Conservation (phyloP, 495 filamentous ascomycete species). For the Aspergillus nidulans region DNA sequence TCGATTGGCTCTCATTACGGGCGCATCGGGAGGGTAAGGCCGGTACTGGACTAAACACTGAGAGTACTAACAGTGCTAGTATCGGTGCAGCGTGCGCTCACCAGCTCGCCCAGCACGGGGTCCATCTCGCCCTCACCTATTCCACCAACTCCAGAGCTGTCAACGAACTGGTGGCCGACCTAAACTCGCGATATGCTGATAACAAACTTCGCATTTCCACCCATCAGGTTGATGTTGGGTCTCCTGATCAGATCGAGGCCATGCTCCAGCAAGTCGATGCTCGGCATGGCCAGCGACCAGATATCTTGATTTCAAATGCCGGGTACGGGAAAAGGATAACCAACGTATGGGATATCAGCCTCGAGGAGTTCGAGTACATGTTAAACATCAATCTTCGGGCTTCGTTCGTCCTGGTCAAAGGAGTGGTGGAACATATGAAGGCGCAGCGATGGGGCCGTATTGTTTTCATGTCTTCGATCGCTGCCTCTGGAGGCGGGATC, state of each 20-base stretch:
- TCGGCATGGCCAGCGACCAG: slow-evolving; percentile 50
- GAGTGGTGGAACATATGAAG: slow-evolving; percentile 61
- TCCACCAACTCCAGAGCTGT: slow-evolving; percentile 46
- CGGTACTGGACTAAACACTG: slow-evolving; percentile 1
- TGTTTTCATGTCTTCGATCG: slow-evolving; percentile 64
- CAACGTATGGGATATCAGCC: slow-evolving; percentile 46
- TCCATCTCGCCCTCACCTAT: slow-evolving; percentile 59
- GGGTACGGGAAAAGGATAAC: slow-evolving; percentile 48
- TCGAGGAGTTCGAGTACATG: slow-evolving; percentile 65
- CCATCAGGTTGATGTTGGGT: slow-evolving; percentile 54
- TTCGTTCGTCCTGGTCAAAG: slow-evolving; percentile 61
- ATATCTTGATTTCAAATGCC: slow-evolving; percentile 62
- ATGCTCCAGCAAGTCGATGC: slow-evolving; percentile 50
- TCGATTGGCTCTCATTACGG: slow-evolving; percentile 59
- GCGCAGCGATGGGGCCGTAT: slow-evolving; percentile 60
- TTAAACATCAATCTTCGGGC: slow-evolving; percentile 63
- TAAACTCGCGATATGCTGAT: slow-evolving; percentile 25
- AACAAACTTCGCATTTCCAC: slow-evolving; percentile 43
- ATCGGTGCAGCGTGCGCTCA: slow-evolving; percentile 59
- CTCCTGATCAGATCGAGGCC: slow-evolving; percentile 43
- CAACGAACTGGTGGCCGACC: slow-evolving; percentile 38
- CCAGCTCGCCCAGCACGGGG: slow-evolving; percentile 48
- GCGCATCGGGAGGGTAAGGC: slow-evolving; percentile 61
- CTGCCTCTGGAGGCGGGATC: slow-evolving; percentile 59
- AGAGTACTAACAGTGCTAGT: slow-evolving; percentile 25